Evolutionary conservation across 1,284 basidiomycete species (phyloP), one percentile per base, ranked within the genome.

Genomic region (Trametes hirsuta): DNA sequence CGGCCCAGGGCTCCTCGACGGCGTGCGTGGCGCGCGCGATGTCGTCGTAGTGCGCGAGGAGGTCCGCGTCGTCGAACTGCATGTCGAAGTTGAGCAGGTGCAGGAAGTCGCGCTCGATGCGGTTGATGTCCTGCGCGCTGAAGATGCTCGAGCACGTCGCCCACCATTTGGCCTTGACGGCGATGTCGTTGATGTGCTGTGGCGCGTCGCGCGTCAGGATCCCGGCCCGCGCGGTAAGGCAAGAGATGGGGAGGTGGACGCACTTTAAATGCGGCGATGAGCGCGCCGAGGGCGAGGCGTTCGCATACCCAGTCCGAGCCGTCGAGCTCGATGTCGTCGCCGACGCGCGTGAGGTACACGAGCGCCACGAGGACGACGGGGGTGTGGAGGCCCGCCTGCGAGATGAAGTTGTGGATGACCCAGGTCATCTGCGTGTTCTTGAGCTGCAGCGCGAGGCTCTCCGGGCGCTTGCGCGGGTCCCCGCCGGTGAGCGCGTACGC

Each of bases 21-120:
- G 54, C 40, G 25, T 39, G 46, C 44, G 22, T 25, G 40, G 45
- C 42, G 39, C 30, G 44, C 39, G 77, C 74, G 21, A 85, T 71
- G 25, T 75, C 72, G 48, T 81, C 78, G 55, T 84, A 80, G 66
- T 85, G 83, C 59, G 74, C 75, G 49, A 85, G 76, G 55, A 87
- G 66, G 62, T 85, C 85, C 48, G 75, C 77, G 64, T 87, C 84
- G 48, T 79, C 74, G 52, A 87, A 69, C 47, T 77, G 75, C 34
- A 87, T 76, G 64, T 86, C 81, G 66, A 84, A 88, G 66, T 84
- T 81, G 53, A 88, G 77, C 24, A 87, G 84, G 53, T 83, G 80
- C 45, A 87, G 80, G 71, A 86, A 86, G 69, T 88, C 85, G 64
- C 84, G 79, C 69, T 88, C 85, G 64, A 88, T 86, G 59, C 84